These are phyloP conservation scores for Colletotrichum sp. DNA, from an alignment of 2,329 filamentous ascomycete species.

Conservation along the genomic window DNA sequence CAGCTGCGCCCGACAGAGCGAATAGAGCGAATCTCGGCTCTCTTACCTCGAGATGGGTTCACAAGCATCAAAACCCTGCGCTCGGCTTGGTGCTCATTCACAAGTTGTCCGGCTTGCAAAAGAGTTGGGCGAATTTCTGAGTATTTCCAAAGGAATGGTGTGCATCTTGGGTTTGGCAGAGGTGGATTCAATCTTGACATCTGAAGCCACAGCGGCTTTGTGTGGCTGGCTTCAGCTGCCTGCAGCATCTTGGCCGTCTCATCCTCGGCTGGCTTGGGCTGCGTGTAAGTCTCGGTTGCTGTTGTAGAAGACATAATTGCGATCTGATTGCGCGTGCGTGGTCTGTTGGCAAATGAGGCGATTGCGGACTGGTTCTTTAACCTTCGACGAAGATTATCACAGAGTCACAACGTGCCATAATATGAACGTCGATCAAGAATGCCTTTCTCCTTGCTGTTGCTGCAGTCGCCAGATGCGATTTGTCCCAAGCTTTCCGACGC, in stretches of 20 bases:
- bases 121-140: constrained; percentile 34
- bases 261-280: not conserved
- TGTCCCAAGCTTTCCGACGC: not conserved
- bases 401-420: not conserved
- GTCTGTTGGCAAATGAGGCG: not conserved
- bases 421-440: not conserved
- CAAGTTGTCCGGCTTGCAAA: constrained; percentile 33
- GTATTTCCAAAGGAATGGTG: constrained; percentile 39
- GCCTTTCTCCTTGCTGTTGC: not conserved
- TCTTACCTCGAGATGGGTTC: constrained; percentile 33
- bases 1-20: constrained; percentile 20
- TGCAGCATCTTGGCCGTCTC: not conserved
- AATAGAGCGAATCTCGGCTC: constrained; percentile 30
- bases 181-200: constrained; percentile 49
- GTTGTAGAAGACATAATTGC: not conserved
- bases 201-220: constrained; percentile 47
- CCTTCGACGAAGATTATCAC: not conserved
- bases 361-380: not conserved
- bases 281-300: not conserved
- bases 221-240: constrained; percentile 18
- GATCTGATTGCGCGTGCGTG: not conserved
- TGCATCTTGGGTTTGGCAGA: constrained; percentile 42
- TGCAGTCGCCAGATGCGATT: not conserved
- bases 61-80: constrained; percentile 40
- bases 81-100: constrained; percentile 39